Evolutionary conservation across 1,284 basidiomycete genomes (phyloP), one percentile per base, ranked within the genome.

Genomic region (Heterobasidion annosum): DNA sequence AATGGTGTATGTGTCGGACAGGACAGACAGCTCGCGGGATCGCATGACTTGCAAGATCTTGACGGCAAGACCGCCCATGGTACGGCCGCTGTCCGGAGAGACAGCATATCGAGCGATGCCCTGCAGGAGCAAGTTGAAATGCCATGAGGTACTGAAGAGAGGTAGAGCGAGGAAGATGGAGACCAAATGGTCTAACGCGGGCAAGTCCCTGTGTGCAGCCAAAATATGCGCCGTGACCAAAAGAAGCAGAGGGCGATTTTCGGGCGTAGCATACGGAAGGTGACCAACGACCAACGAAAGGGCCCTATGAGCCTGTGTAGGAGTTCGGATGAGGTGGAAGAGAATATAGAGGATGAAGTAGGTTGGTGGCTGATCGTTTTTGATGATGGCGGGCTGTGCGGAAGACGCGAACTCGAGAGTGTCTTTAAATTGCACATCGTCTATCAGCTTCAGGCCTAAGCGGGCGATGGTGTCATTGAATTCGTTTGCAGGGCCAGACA

Each of bases 121-220:
- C 43, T 74, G 75, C 8, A 88, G 73, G 50, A 87, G 65, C 48
- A 77, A 69, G 58, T 83, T 80, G 68, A 79, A 79, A 57, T 83
- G 72, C 37, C 73, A 66, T 0, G 67, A 55, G 0, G 67, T 65
- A 44, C 68, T 55, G 15, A 60, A 56, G 9, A 73, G 61, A 9
- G 70, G 65, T 12, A 70, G 64, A 6, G 64, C 62, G 8, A 82
- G 68, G 58, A 85, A 81, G 1, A 65, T 61, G 53, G 73, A 57
- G 46, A 82, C 59, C 55, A 82, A 50, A 50, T 64, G 62, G 47
- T 70, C 70, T 56, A 84, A 64, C 15, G 76, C 67, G 10, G 70
- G 57, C 48, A 76, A 54, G 34, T 82, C 69, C 32, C 71, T 71
- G 56, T 78, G 76, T 8, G 73, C 67, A 7, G 76, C 73, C 5